Evolutionary conservation across 768 basidiomycete species (phyloP), one percentile per base, ranked within the genome.

Genomic region (Boletus pseudo-olivaceus): DNA sequence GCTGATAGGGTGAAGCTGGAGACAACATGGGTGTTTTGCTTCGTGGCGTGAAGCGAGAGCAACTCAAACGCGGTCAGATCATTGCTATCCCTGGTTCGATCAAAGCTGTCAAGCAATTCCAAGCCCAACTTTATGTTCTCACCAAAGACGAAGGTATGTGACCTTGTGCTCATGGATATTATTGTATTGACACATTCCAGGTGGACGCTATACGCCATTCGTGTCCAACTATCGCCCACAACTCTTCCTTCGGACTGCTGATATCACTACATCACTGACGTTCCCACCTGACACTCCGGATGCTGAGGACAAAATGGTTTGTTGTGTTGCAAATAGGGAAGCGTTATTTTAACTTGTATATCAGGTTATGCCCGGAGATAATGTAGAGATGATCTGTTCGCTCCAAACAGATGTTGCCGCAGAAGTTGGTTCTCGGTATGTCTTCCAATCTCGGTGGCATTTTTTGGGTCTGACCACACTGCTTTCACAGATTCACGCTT

Each of bases 11-110:
- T 55, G 92, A 98, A 73, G 96, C 97, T 57, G 97, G 97, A 64
- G 97, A 99, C 75, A 98, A 98, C 80, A 98, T 98, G 93, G 97
- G 97, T 62, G 90, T 88, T 52, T 80, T 99, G 35, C 85, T 99
- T 43, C 93, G 97, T 72, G 95, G 97, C 68, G 78, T 98, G 72
- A 98, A 98, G 77, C 88, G 96, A 59, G 97, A 98, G 68, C 93
- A 98, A 73, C 77, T 99, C 66, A 82, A 83, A 59, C 90, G 97
- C 60, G 97, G 97, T 42, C 93, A 95, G 70, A 88, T 98, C 53
- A 82, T 99, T 67, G 82, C 87, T 62, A 80, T 84, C 32, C 94
- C 95, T 26, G 93, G 93, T 33, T 82, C 90, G 8, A 91, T 98
- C 75, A 96, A 94, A 74, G 79, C 90, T n/a, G 87, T 89, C 63